Evolutionary conservation across 2,329 filamentous ascomycete species (phyloP), one percentile per base, ranked within the genome.

Genomic region (Pseudogymnoascus destructans): DNA sequence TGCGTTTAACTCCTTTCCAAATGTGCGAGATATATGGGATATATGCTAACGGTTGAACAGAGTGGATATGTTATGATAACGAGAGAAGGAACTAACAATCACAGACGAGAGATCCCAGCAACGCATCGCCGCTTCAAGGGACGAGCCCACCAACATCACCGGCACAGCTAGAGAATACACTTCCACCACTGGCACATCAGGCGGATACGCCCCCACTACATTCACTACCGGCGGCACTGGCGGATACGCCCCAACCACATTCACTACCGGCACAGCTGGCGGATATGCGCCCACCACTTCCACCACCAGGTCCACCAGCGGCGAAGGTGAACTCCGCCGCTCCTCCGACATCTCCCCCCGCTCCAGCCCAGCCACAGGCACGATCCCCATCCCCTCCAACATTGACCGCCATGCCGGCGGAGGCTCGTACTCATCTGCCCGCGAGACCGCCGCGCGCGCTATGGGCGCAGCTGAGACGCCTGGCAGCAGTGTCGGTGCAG

Each of bases 1-100:
- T 81, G 70, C 64, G 73, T 58, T 30, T 15, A 17, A 35, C 17
- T 4, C 36, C 54, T n/a, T 25, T 52, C 36, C 33, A 6, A 33
- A 2, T 5, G 30, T 33, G 30, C 33, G 13, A 13, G 32, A 15
- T 36, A 36, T 36, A 36, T 1, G 2, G 32, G 33, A 36, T 15
- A 36, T 36, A 8, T 15, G 3, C 33, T 36, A 36, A 36, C n/a
- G 0, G 13, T 36, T 36, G 17, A 38, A 19, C 9, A 38, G 36
- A 38, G 36, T 19, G 19, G 1, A 38, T 10, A 17, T 5, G 19
- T 38, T 19, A 9, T 36, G n/a, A 36, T 17, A 8, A 36, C 8
- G 8, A 11, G 35, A 5, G 4, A 10, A 38, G 2, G 36, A 19
- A 38, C 36, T 38, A 38, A 38, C 36, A 38, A 19, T 9, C 15